phyloP scores from a whole-genome alignment of 176 grass and related monocot species.

The Secale cereale region DNA sequence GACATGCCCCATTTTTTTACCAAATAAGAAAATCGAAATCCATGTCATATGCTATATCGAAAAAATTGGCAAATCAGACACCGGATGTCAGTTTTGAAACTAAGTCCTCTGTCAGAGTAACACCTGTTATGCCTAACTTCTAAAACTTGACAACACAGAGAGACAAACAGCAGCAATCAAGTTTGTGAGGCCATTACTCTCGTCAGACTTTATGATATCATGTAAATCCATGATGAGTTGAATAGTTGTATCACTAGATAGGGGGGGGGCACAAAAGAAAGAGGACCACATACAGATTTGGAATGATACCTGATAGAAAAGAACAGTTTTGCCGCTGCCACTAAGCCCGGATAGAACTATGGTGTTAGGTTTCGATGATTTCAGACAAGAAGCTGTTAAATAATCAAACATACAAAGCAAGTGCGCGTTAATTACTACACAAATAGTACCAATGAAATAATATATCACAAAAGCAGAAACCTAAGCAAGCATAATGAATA shows the following conservation, averaged over 20 bases:
- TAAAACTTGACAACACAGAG: background rate
- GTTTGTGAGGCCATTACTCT: conserved; percentile 8
- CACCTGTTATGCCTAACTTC: background rate
- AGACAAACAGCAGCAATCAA: background rate
- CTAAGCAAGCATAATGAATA: background rate
- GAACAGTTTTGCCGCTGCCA: conserved; percentile 87
- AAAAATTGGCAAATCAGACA: background rate
- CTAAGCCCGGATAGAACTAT: conserved; percentile 76
- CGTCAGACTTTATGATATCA: background rate
- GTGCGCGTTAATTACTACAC: background rate
- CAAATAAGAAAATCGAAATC: background rate
- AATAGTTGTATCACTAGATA: background rate
- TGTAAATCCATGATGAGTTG: conserved; percentile 1
- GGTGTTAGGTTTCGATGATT: conserved; percentile 73
- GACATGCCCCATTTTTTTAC: background rate
- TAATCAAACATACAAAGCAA: background rate
- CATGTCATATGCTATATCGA: background rate
- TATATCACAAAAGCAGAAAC: background rate
- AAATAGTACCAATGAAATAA: background rate
- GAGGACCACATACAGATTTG: background rate
- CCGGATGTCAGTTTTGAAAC: background rate
- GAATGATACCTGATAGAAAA: conserved; percentile 78
- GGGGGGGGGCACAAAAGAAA: conserved; percentile 9
- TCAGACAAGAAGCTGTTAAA: conserved; percentile 53
- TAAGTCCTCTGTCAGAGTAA: background rate